These are phyloP conservation scores for Geotrichum candidum DNA, from an alignment of 1,139 yeast species.

Conservation along the genomic window DNA sequence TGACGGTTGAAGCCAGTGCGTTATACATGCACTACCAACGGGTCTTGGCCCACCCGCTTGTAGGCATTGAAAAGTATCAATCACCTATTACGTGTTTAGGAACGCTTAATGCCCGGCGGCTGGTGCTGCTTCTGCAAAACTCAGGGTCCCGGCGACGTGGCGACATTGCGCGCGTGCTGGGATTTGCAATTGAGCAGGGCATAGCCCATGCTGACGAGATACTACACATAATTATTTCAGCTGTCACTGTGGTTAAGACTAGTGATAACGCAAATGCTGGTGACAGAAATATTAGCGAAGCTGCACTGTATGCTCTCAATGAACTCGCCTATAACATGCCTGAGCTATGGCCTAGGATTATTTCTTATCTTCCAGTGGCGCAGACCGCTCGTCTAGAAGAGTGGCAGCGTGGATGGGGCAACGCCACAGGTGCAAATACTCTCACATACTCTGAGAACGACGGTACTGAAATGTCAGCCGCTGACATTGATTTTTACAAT, in stretches of 20 bases:
- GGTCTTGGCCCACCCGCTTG: neutral
- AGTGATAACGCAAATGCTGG: neutral
- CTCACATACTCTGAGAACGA: neutral
- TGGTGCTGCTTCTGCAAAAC: slow-evolving; percentile 25
- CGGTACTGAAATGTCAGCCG: slow-evolving; percentile 3
- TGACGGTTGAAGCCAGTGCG: neutral
- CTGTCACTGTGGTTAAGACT: neutral
- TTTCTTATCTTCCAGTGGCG: neutral
- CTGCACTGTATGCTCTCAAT: neutral
- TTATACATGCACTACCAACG: neutral
- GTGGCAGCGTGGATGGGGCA: neutral
- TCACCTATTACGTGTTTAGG: slow-evolving; percentile 19
- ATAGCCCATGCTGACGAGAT: neutral
- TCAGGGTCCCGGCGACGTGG: slow-evolving; percentile 27
- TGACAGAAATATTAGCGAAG: neutral
- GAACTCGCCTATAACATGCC: neutral
- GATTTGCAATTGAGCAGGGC: slow-evolving; percentile 29
- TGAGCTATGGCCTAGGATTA: neutral
- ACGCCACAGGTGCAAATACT: neutral
- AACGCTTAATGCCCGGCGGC: slow-evolving; percentile 19
- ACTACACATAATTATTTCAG: neutral
- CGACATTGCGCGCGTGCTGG: slow-evolving; percentile 30
- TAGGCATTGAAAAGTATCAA: neutral
- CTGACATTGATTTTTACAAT: slow-evolving; percentile 2
- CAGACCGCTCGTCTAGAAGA: neutral